Evolutionary conservation across 2,329 filamentous ascomycete species (phyloP), one percentile per base, ranked within the genome.

Genomic region (Talaromyces islandicus): DNA sequence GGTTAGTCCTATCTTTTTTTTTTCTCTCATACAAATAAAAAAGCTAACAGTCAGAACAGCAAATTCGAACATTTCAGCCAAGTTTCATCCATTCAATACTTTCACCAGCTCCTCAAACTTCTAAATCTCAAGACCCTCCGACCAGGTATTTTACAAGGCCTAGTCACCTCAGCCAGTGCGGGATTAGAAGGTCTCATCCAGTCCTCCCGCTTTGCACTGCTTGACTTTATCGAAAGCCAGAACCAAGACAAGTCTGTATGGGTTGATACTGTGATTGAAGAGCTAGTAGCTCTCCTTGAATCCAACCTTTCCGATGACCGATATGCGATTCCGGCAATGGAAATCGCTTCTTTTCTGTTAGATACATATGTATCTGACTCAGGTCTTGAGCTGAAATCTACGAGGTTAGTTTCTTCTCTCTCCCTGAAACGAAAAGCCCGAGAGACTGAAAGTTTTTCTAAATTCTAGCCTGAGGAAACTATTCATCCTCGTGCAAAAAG

Each of bases 281-380:
- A 83, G 3, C 74, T 91, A 14, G 64, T 83, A 0, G 71, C 77
- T 17, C 84, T 88, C 58, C 72, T 90, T 19, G 80, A 77, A 61
- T 70, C 71, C 1, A 80, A 80, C 58, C 77, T 84, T 46, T 78
- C 70, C 53, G 75, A 88, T 61, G 91, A 96, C 67, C 83, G 91
- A 29, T 81, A 92, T 50, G 73, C 90, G 0, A 82, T 94, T 24
- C 89, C 92, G 0, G 83, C 88, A 0, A 78, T 99, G 3, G 91
- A 96, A 67, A 83, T 92, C 3, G 70, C 89, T 1, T 87, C 87
- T 0, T 95, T 94, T 67, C 75, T 97, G 32, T 82, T 95, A 71
- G 86, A 92, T 76, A 82, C 79, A 64, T 73, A 78, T 66, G 60
- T 73, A n/a, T 55, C 56, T 19, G 53, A 64, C 14, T 59, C 57